Evolutionary conservation across 2,329 filamentous ascomycete species (phyloP).

Genomic region (Curvularia sp.): DNA sequence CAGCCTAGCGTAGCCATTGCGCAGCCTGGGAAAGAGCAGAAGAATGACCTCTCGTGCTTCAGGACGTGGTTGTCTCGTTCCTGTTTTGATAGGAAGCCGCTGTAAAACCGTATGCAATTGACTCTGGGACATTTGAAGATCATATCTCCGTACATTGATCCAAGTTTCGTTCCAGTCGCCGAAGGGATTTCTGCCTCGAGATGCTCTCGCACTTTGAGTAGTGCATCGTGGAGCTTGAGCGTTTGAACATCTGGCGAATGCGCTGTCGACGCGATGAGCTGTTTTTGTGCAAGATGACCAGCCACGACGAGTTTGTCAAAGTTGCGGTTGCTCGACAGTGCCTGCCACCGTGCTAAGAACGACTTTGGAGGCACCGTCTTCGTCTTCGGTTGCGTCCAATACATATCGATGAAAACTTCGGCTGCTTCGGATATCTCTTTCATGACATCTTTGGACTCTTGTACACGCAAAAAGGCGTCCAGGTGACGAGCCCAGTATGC

Average conservation of each 20-base stretch:
- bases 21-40: constrained; percentile 14
- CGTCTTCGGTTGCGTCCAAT: constrained; percentile 3
- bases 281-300: constrained; percentile 5
- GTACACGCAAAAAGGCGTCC: constrained; percentile 6
- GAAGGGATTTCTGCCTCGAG: not conserved
- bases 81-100: constrained; percentile 7
- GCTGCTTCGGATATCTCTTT: constrained; percentile 3
- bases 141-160: constrained; percentile 3
- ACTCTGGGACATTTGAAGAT: constrained; percentile 17
- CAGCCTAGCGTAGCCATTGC: constrained; percentile 13
- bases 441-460: not conserved
- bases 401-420: constrained; percentile 11
- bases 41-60: constrained; percentile 17
- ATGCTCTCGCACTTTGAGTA: not conserved
- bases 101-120: constrained; percentile 13
- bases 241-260: not conserved
- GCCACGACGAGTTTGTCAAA: constrained; percentile 8
- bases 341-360: constrained; percentile 8
- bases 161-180: not conserved
- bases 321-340: constrained; percentile 6
- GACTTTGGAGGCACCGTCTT: constrained; percentile 1
- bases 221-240: not conserved
- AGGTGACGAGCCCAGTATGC: constrained; percentile 14
- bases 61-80: constrained; percentile 5
- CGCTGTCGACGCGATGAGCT: constrained; percentile 1